These are phyloP conservation scores for Thermothielavioides terrestris DNA, from an alignment of 495 filamentous ascomycete genomes.

Conservation along the genomic window DNA sequence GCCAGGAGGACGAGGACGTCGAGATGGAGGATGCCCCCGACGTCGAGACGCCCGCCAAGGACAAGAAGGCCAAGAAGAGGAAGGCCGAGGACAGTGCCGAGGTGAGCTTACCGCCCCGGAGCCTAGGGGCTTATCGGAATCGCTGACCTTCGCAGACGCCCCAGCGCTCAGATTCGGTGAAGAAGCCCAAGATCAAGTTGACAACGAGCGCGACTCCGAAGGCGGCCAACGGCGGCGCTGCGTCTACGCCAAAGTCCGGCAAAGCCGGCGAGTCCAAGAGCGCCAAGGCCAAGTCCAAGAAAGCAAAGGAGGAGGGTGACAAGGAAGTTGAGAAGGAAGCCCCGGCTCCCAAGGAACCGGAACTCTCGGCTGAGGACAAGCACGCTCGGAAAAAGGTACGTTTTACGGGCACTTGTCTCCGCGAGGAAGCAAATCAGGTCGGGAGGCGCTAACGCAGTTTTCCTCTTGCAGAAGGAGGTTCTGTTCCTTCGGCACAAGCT, in stretches of 20 bases:
- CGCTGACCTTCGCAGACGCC: slow-evolving; percentile 36
- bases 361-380: slow-evolving; percentile 42
- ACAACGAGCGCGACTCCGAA: slow-evolving; percentile 46
- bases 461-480: slow-evolving; percentile 51
- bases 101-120: slow-evolving; percentile 36
- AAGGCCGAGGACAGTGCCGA: slow-evolving; percentile 61
- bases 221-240: slow-evolving; percentile 43
- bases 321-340: slow-evolving; percentile 53
- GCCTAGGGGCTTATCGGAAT: slow-evolving; percentile 4
- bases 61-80: slow-evolving; percentile 60
- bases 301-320: slow-evolving; percentile 54
- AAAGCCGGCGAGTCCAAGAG: slow-evolving; percentile 45
- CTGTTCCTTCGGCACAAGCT: slow-evolving; percentile 82
- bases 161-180: slow-evolving; percentile 57
- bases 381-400: slow-evolving; percentile 51
- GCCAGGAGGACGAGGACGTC: slow-evolving; percentile 56
- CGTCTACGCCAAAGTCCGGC: slow-evolving; percentile 41
- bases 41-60: slow-evolving; percentile 39
- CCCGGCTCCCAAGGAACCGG: slow-evolving; percentile 38
- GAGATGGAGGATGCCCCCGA: slow-evolving; percentile 64
- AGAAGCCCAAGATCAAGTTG: slow-evolving; percentile 59
- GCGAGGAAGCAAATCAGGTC: too few relatives aligned
- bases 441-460: slow-evolving; percentile 12
- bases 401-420: too few relatives aligned
- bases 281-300: slow-evolving; percentile 55